phyloP scores from a whole-genome alignment of 495 filamentous ascomycete species.

The Penicillium roqueforti region DNA sequence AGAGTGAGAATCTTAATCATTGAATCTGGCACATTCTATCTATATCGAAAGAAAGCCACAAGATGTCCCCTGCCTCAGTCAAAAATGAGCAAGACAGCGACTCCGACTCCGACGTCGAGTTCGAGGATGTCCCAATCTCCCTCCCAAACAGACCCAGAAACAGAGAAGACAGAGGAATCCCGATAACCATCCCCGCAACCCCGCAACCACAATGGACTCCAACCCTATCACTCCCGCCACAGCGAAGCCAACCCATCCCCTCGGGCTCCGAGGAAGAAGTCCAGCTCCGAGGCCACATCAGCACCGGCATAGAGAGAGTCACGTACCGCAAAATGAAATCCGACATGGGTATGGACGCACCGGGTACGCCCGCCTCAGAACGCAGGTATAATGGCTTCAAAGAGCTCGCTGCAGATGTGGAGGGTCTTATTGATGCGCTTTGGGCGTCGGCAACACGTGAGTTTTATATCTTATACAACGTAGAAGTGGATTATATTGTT shows the following conservation, averaged over 20 bases:
- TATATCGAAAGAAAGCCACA: not conserved
- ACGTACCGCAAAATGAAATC: slow-evolving; percentile 55
- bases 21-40: not conserved
- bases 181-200: not conserved
- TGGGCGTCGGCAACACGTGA: slow-evolving; percentile 82
- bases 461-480: slow-evolving; percentile 23
- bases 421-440: slow-evolving; percentile 66
- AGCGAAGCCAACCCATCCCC: slow-evolving; percentile 55
- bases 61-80: slow-evolving; percentile 6
- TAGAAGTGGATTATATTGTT: not conserved
- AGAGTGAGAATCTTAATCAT: not conserved
- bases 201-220: slow-evolving; percentile 12
- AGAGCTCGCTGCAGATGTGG: slow-evolving; percentile 66
- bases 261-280: slow-evolving; percentile 74
- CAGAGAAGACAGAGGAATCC: not conserved
- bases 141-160: not conserved
- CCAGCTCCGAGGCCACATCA: slow-evolving; percentile 20
- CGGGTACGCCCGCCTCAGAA: slow-evolving; percentile 40
- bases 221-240: slow-evolving; percentile 15
- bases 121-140: slow-evolving; percentile 22
- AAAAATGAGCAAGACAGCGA: not conserved
- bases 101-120: slow-evolving; percentile 23
- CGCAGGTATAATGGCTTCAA: slow-evolving; percentile 64
- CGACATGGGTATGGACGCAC: slow-evolving; percentile 47
- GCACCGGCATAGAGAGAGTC: slow-evolving; percentile 19